Evolutionary conservation across 768 basidiomycete genomes (phyloP).

Genomic region (Baorangia bicolor): DNA sequence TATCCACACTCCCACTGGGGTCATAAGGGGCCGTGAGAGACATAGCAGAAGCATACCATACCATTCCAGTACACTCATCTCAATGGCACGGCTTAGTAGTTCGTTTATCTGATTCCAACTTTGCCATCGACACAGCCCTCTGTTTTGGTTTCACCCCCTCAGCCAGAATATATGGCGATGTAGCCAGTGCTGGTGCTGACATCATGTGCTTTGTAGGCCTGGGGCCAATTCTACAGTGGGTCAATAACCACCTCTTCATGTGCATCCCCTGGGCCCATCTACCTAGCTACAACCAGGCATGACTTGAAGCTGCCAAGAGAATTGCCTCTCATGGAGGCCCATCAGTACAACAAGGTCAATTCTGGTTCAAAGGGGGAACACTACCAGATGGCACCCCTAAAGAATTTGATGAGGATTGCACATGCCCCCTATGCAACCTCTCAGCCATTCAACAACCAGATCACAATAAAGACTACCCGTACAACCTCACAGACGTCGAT

Average conservation of each 20-base stretch:
- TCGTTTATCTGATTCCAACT: slow-evolving; percentile 8
- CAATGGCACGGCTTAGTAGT: slow-evolving; percentile 41
- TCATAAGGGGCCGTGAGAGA: not conserved
- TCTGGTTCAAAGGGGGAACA: not conserved
- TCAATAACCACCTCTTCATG: slow-evolving; percentile 35
- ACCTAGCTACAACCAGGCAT: accelerated
- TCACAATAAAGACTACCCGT: no score
- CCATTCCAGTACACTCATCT: slow-evolving; percentile 26
- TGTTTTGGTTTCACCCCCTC: slow-evolving; percentile 26
- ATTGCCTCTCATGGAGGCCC: not conserved
- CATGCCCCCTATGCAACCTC: no score
- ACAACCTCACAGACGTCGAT: not conserved
- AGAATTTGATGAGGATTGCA: no score
- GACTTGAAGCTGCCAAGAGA: accelerated
- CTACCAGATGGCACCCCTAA: no score
- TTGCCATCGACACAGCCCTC: slow-evolving; percentile 14
- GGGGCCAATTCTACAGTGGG: slow-evolving; percentile 25
- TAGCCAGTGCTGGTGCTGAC: slow-evolving; percentile 25
- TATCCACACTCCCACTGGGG: not conserved
- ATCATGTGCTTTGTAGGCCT: slow-evolving; percentile 17
- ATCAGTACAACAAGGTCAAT: no score
- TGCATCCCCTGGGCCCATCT: not conserved
- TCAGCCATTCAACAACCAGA: no score
- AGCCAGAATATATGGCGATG: slow-evolving; percentile 25
- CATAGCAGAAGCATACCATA: slow-evolving; percentile 6